Evolutionary conservation across 225 moss, liverwort and hornwort species (phyloP), one percentile per base, ranked within the genome.

Genomic region (Asterella californica): DNA sequence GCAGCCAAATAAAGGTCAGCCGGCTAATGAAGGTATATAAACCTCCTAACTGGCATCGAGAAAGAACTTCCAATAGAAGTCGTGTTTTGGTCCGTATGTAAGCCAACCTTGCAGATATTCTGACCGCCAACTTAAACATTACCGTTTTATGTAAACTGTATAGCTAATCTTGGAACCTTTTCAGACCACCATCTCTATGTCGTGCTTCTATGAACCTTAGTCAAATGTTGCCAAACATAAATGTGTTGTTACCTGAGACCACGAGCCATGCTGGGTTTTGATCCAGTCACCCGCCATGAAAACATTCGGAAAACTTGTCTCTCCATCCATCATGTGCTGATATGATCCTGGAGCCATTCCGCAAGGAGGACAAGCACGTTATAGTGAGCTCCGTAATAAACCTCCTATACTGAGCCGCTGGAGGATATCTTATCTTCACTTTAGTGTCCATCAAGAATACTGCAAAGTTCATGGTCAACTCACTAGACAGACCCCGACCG

Each of bases 281-380:
- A 99, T 95, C 97, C 97, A 99, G 74, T 99, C 97, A 29, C 97
- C 95, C 33, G 97, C 97, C 97, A 95, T 93, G 70, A 86, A 99
- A n/a, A 95, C 85, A 76, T 94, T 99, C 1, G 95, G 93, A 69
- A 99, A 93, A 88, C 91, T 94, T 24, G 94, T 95, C 11, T 87
- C 83, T 66, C 93, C 92, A 32, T 79, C 89, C 94, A 99, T 93
- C 92, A 99, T 82, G 69, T 90, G 90, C 71, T 90, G 92, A 80
- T 99, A 99, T 34, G 97, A 93, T 30, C 96, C 96, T 97, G 78
- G 10, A 30, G 50, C 10, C 24, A 45, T 25, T 34, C 42, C 38
- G 21, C 25, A 24, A 6, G 22, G 18, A 29, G 25, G 25, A 73
- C 21, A 17, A 64, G 7, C 19, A 11, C 5, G 4, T 21, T 24